A percentile compares a stretch with the other conserved stretches of the same genome.
phyloP scores from a whole-genome alignment of 192 early-diverging fungal species.

The Pilaira anomala region DNA sequence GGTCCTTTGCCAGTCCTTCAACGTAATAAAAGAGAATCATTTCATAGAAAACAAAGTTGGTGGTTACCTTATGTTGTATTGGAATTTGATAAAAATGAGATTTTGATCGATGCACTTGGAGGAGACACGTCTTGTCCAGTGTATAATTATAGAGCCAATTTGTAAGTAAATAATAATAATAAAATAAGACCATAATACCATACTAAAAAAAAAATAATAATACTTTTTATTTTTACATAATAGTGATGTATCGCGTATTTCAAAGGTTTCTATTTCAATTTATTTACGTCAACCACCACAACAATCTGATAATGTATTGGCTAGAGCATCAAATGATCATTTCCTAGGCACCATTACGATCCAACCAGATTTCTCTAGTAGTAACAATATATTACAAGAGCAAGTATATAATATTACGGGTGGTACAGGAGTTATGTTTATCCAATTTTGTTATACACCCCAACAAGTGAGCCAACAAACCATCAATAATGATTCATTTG shows the following conservation, averaged over 20 bases:
- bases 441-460: slow-evolving; percentile 71
- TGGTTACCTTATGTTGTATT: slow-evolving; percentile 86
- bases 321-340: slow-evolving; percentile 48
- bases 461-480: slow-evolving; percentile 64
- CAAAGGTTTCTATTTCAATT: slow-evolving; percentile 57
- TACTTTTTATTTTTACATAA: no score
- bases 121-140: slow-evolving; percentile 70
- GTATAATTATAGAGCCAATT: slow-evolving; percentile 76
- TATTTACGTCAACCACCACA: slow-evolving; percentile 54
- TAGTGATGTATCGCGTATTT: slow-evolving; percentile 62
- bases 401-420: slow-evolving; percentile 36
- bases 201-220: not conserved
- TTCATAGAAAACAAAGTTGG: slow-evolving; percentile 47
- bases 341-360: slow-evolving; percentile 54
- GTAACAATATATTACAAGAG: slow-evolving; percentile 33
- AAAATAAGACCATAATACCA: no score
- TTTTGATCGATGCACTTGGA: slow-evolving; percentile 77
- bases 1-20: slow-evolving; percentile 45
- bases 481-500: slow-evolving; percentile 86
- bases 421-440: slow-evolving; percentile 66
- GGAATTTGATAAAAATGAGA: slow-evolving; percentile 95
- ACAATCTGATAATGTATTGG: slow-evolving; percentile 28
- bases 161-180: no score
- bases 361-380: slow-evolving; percentile 46
- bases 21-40: slow-evolving; percentile 47